A percentile compares a stretch with the other conserved stretches of the same genome.
phyloP scores from a whole-genome alignment of 164 flowering plant species.

The Santalum album region DNA sequence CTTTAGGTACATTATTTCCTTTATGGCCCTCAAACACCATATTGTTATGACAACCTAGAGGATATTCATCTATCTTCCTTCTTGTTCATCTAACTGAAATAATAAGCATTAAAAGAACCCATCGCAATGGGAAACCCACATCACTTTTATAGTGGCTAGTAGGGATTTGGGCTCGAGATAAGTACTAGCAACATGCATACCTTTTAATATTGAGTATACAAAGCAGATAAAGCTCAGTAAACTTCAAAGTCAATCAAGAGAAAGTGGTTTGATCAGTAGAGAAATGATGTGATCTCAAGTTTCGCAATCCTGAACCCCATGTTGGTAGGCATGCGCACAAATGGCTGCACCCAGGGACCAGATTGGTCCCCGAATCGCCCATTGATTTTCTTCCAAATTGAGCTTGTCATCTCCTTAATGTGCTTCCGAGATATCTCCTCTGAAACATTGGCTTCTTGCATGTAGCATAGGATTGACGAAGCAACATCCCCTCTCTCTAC shows the following conservation, averaged over 20 bases:
- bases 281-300: slow-evolving; percentile 15
- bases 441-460: slow-evolving; percentile 22
- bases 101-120: no score
- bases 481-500: slow-evolving; percentile 37
- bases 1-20: no score
- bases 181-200: no score
- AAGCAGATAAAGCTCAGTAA: no score
- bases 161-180: no score
- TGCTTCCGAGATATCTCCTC: slow-evolving; percentile 22
- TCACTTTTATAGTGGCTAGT: no score
- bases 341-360: slow-evolving; percentile 4
- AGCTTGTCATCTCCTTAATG: slow-evolving; percentile 13
- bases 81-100: no score
- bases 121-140: no score
- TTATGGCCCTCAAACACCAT: no score
- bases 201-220: no score
- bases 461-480: slow-evolving; percentile 29
- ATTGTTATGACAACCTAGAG: no score
- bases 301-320: slow-evolving; percentile 20
- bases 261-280: slow-evolving; percentile 22
- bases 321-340: slow-evolving; percentile 12
- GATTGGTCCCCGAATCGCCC: neutral
- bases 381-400: slow-evolving; percentile 28
- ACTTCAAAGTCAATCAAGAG: neutral
- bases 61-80: no score